These are phyloP conservation scores for Cudoniella acicularis DNA, from an alignment of 495 filamentous ascomycete species.

Conservation along the genomic window DNA sequence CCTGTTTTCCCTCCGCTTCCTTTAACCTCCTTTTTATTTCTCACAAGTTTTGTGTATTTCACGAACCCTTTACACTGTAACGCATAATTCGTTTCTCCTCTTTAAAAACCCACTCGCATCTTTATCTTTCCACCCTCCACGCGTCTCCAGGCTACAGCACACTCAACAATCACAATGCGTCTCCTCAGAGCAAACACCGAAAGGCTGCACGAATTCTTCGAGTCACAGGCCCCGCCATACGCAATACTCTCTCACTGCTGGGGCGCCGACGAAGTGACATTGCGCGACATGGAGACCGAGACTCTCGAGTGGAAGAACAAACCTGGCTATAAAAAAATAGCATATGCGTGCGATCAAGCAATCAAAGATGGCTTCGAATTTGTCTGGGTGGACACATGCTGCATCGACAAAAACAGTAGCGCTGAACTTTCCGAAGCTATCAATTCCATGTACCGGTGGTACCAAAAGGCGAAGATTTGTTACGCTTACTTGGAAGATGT, in stretches of 20 bases:
- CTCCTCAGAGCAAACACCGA: not conserved
- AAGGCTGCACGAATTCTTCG: not conserved
- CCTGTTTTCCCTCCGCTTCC: no score
- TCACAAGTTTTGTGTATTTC: not conserved
- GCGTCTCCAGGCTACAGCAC: not conserved
- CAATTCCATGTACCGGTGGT: constrained; percentile 33
- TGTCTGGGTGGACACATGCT: constrained; percentile 42
- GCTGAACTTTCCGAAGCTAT: constrained; percentile 36
- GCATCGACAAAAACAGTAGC: constrained; percentile 29
- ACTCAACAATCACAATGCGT: not conserved
- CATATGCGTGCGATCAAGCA: constrained; percentile 21
- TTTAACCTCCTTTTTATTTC: no score
- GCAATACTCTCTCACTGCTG: constrained; percentile 29
- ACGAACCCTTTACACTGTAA: not conserved
- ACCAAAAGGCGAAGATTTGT: constrained; percentile 12
- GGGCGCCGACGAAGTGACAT: constrained; percentile 25
- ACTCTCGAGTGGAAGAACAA: not conserved
- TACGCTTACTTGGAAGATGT: constrained; percentile 22
- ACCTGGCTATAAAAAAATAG: not conserved
- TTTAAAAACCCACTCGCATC: no score
- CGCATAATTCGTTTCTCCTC: not conserved
- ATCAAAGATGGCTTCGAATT: constrained; percentile 18
- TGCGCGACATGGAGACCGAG: constrained; percentile 22
- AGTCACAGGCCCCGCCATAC: constrained; percentile 15
- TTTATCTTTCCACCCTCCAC: not conserved